phyloP scores from a whole-genome alignment of 2,329 filamentous ascomycete species.

The Scedosporium boydii region DNA sequence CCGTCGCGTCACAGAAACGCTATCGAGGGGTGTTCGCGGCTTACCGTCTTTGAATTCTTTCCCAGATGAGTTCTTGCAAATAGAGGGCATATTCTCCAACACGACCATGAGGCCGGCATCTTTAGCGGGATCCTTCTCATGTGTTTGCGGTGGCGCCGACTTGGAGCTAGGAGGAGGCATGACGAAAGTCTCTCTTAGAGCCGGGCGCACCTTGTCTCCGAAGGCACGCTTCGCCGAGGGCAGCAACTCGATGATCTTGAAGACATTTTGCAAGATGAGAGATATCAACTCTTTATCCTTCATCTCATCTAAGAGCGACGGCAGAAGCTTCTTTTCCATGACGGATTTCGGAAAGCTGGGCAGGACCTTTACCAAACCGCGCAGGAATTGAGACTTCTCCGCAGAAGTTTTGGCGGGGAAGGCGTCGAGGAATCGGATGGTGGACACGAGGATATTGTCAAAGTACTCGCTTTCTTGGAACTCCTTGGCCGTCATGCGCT shows the following conservation, averaged over 20 bases:
- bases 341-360: conserved; percentile 90
- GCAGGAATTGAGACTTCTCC: conserved; percentile 87
- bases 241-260: conserved; percentile 75
- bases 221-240: conserved; percentile 67
- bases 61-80: conserved; percentile 73
- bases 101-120: conserved; percentile 90
- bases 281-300: conserved; percentile 85
- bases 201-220: conserved; percentile 76
- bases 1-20: not conserved
- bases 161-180: conserved; percentile 9
- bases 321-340: conserved; percentile 87
- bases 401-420: conserved; percentile 84
- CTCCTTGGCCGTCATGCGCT: conserved; percentile 77
- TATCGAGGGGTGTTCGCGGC: conserved; percentile 16
- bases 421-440: conserved; percentile 86
- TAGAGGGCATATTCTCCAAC: conserved; percentile 68
- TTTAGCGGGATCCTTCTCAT: conserved; percentile 71
- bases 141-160: conserved; percentile 39
- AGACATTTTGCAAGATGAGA: conserved; percentile 80
- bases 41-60: conserved; percentile 90
- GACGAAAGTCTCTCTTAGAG: conserved; percentile 74
- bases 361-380: conserved; percentile 76
- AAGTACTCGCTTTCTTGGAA: conserved; percentile 96
- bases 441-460: conserved; percentile 92
- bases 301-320: conserved; percentile 80